A percentile compares a stretch with the other conserved stretches of the same genome.
phyloP scores from a whole-genome alignment of 768 basidiomycete genomes.

The Phaeolepiota aurea region DNA sequence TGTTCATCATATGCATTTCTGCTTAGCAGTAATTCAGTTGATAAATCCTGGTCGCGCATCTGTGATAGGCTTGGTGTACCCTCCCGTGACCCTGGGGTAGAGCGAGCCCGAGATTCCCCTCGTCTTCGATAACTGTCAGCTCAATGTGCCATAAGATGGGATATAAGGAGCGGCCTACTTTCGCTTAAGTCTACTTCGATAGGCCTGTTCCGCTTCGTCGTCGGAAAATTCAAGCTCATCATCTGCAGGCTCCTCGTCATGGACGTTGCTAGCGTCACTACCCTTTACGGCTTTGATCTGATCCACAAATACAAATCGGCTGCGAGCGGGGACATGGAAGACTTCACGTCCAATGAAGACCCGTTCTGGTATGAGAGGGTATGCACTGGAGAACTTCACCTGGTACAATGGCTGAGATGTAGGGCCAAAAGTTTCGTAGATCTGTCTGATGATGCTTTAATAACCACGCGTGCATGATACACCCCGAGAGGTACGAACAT shows the following conservation, averaged over 20 bases:
- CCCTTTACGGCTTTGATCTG: slow-evolving; percentile 69
- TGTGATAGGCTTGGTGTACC: slow-evolving; percentile 46
- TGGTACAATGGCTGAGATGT: slow-evolving; percentile 87
- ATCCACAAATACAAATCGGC: slow-evolving; percentile 76
- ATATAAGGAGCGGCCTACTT: slow-evolving; percentile 32
- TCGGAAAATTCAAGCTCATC: slow-evolving; percentile 93
- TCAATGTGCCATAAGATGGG: slow-evolving; percentile 4
- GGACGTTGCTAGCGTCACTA: slow-evolving; percentile 89
- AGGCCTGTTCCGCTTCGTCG: slow-evolving; percentile 81
- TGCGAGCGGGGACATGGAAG: slow-evolving; percentile 75
- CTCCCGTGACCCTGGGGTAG: slow-evolving; percentile 45
- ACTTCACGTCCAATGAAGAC: slow-evolving; percentile 53
- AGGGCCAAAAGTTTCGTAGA: slow-evolving; percentile 95
- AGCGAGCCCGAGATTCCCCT: slow-evolving; percentile 38
- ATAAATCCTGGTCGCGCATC: slow-evolving; percentile 47
- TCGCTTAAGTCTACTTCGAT: slow-evolving; percentile 52
- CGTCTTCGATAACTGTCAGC: slow-evolving; percentile 31
- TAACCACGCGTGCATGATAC: not conserved
- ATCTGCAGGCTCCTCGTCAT: slow-evolving; percentile 90
- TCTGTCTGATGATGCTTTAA: slow-evolving; percentile 31
- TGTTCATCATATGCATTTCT: slow-evolving; percentile 59
- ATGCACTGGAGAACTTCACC: slow-evolving; percentile 65
- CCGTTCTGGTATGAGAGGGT: slow-evolving; percentile 51
- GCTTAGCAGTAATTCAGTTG: slow-evolving; percentile 33
- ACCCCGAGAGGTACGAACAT: slow-evolving; percentile 43